Evolutionary conservation across 2,329 filamentous ascomycete genomes (phyloP), one percentile per base, ranked within the genome.

Genomic region (Xylariaceae sp.): DNA sequence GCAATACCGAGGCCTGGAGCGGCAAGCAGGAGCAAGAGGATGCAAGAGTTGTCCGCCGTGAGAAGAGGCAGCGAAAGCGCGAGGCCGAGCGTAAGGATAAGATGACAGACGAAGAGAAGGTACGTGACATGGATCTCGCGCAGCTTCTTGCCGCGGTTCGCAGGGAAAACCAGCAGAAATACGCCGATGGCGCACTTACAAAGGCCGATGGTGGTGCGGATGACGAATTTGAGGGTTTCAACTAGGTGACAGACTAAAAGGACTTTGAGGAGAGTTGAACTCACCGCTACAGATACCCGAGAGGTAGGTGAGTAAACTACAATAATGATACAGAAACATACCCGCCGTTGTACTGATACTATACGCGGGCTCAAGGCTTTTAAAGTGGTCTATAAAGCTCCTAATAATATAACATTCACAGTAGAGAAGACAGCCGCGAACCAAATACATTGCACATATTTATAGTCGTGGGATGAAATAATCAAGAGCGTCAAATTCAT

Each of bases 1-100:
- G 80, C 63, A 80, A 83, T 69, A 79, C 86, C 63, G 77, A 84
- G 65, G 81, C 88, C 1, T 92, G 88, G 87, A 92, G 87, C 69
- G 80, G 77, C 53, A 88, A 88, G 68, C 74, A 79, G 19, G 87
- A 87, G 58, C 76, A 78, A 63, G 85, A 86, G 63, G 85, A 85
- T 21, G 74, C 80, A 55, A 81, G 85, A 48, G 75, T 78, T 46
- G 78, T 77, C 61, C 78, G 84, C 55, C 76, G 83, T 51, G 86
- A 88, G 61, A 85, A 83, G 74, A 83, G 82, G 65, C 78, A 77
- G 57, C 78, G 80, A 63, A 82, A 79, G 68, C 78, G 80, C 55
- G 85, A 91, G 58, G 81, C 82, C 9, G 82, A 86, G 67, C 75
- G 76, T 59, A 72, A 78, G 65, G 78, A 81, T 29, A 78, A 76